Evolutionary conservation across 805 yeast genomes (phyloP).

Genomic region (Ogataea kodamae): DNA sequence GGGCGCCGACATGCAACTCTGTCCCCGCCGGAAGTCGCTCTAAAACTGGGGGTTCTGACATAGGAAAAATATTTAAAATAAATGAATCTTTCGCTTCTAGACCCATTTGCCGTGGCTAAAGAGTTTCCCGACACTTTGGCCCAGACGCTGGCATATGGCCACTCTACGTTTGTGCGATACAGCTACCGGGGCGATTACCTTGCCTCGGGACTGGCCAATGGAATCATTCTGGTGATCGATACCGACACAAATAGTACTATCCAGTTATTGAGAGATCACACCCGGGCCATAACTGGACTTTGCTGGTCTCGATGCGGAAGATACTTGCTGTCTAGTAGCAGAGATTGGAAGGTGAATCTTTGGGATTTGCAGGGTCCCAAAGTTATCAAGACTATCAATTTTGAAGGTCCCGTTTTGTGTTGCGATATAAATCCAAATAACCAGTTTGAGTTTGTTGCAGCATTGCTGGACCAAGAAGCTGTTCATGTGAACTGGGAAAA

Average conservation of each 20-base stretch:
- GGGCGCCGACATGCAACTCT: conserved; percentile 47
- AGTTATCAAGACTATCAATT: conserved; percentile 43
- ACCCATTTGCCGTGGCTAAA: conserved; percentile 87
- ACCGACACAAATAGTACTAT: conserved; percentile 62
- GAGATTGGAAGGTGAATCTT: conserved; percentile 77
- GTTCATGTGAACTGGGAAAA: conserved; percentile 43
- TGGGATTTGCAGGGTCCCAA: conserved; percentile 64
- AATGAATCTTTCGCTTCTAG: conserved; percentile 80
- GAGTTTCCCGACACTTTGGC: conserved; percentile 87
- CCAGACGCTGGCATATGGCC: conserved; percentile 62
- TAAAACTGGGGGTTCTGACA: conserved; percentile 15
- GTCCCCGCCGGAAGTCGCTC: conserved; percentile 41
- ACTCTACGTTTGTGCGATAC: conserved; percentile 64
- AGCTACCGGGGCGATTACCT: conserved; percentile 78
- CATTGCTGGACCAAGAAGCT: conserved; percentile 62
- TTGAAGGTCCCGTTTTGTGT: conserved; percentile 74
- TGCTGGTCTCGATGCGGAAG: conserved; percentile 75
- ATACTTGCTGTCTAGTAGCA: conserved; percentile 63
- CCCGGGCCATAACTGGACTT: conserved; percentile 66
- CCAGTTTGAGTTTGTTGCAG: conserved; percentile 51
- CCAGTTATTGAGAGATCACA: conserved; percentile 59
- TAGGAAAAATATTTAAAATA: conserved; percentile 2
- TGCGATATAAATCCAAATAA: conserved; percentile 53
- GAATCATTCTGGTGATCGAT: conserved; percentile 71
- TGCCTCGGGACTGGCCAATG: conserved; percentile 76